Evolutionary conservation across 768 basidiomycete species (phyloP).

Genomic region (Macrolepiota dolichaula): DNA sequence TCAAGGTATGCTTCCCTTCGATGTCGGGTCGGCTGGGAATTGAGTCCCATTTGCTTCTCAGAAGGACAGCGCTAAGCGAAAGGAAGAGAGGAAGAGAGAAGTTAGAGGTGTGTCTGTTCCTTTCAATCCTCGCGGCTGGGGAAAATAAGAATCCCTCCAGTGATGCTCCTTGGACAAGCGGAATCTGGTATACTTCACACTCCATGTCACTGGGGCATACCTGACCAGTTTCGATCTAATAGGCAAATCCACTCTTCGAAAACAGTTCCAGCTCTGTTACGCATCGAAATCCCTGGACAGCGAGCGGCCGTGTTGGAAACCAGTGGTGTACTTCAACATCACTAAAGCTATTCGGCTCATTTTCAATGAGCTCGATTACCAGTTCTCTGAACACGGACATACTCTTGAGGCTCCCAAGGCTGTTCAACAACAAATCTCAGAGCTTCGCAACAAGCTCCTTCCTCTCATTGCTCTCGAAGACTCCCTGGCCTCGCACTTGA

Average conservation of each 20-base stretch:
- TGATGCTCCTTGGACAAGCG: constrained; percentile 77
- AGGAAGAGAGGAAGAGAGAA: constrained; percentile 31
- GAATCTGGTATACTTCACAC: constrained; percentile 45
- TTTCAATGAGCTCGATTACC: constrained; percentile 66
- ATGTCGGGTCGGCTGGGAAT: neutral
- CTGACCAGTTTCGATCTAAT: neutral
- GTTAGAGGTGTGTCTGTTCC: constrained; percentile 42
- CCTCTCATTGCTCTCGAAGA: constrained; percentile 67
- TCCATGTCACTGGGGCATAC: neutral
- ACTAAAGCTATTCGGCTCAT: constrained; percentile 76
- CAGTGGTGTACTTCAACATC: constrained; percentile 81
- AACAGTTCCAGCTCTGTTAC: constrained; percentile 82
- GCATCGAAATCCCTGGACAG: constrained; percentile 66
- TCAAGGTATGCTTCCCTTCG: constrained; percentile 9
- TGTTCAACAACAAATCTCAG: constrained; percentile 39
- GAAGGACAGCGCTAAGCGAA: constrained; percentile 14
- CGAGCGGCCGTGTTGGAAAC: constrained; percentile 73
- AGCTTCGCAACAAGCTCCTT: constrained; percentile 53
- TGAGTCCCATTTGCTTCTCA: neutral
- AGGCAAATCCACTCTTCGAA: constrained; percentile 82
- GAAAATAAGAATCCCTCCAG: constrained; percentile 25
- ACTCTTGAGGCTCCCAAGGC: constrained; percentile 17
- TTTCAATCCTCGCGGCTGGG: neutral
- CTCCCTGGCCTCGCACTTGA: constrained; percentile 64
- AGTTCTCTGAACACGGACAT: constrained; percentile 30